Percentiles rank a stretch among this genome's conserved stretches.
Conservation (phyloP, 202 grass and related monocot species). For the Musa balbisiana region DNA sequence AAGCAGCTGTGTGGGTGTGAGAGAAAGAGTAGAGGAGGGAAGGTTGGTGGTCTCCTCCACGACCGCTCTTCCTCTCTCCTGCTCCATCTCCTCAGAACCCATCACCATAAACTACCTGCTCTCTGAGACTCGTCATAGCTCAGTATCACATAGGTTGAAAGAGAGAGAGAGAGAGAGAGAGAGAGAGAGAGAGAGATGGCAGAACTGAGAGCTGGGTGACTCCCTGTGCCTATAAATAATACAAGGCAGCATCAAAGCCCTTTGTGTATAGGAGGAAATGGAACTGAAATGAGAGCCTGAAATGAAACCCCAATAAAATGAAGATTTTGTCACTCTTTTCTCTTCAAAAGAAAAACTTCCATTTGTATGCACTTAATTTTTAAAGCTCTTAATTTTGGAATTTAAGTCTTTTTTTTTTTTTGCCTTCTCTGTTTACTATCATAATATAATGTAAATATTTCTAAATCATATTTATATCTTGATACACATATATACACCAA, state of each 20-base stretch:
- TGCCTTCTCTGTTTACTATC: too few relatives aligned
- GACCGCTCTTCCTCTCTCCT: slow-evolving; percentile 2
- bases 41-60: not conserved
- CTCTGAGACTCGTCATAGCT: not conserved
- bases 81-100: not conserved
- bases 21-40: not conserved
- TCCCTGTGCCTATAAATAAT: not conserved
- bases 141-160: not conserved
- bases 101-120: not conserved
- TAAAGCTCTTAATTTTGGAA: too few relatives aligned
- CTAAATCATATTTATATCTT: too few relatives aligned
- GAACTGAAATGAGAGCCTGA: too few relatives aligned
- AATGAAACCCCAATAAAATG: too few relatives aligned
- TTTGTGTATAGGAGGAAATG: too few relatives aligned
- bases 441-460: too few relatives aligned
- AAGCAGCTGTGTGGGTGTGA: not conserved
- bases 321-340: too few relatives aligned
- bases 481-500: too few relatives aligned
- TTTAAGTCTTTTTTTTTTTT: too few relatives aligned
- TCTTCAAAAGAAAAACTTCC: too few relatives aligned
- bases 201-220: slow-evolving; percentile 2
- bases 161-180: not conserved
- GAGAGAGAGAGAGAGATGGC: not conserved
- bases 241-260: not conserved
- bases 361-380: too few relatives aligned